A percentile compares a stretch with the other conserved stretches of the same genome.
phyloP scores from a whole-genome alignment of 73 alveolate species.

The Uronychia binucleata region DNA sequence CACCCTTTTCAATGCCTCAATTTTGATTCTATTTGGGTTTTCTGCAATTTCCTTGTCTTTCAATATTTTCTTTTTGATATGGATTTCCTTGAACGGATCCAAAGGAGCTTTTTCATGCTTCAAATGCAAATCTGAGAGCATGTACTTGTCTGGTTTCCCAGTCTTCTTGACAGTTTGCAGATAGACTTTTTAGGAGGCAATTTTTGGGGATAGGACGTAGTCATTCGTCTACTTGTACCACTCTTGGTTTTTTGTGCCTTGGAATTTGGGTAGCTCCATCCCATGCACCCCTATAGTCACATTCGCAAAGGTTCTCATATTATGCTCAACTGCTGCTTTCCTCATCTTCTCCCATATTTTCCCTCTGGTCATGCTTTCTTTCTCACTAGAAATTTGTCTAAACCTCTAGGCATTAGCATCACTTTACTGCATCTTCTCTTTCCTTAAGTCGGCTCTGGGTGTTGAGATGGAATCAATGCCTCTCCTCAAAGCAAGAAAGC shows the following conservation, averaged over 20 bases:
- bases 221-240: not conserved
- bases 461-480: not conserved
- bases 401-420: not conserved
- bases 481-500: not conserved
- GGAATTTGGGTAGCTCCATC: conserved; percentile 62
- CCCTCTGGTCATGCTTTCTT: not conserved
- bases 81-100: not conserved
- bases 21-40: too few relatives aligned
- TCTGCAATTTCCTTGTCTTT: not conserved
- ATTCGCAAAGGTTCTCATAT: conserved; percentile 56
- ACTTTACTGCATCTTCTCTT: not conserved
- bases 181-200: not conserved
- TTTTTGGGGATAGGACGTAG: not conserved
- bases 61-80: not conserved
- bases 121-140: not conserved
- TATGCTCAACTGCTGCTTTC: conserved; percentile 60
- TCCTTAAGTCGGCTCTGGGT: not conserved
- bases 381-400: not conserved
- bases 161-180: not conserved
- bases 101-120: not conserved
- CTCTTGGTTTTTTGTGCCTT: conserved; percentile 45
- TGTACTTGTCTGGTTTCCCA: not conserved
- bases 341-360: conserved; percentile 1
- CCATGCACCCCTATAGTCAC: conserved; percentile 70
- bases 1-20: not conserved